Conservation (phyloP, 306 rosid species). For the Hylodesmum podocarpum region DNA sequence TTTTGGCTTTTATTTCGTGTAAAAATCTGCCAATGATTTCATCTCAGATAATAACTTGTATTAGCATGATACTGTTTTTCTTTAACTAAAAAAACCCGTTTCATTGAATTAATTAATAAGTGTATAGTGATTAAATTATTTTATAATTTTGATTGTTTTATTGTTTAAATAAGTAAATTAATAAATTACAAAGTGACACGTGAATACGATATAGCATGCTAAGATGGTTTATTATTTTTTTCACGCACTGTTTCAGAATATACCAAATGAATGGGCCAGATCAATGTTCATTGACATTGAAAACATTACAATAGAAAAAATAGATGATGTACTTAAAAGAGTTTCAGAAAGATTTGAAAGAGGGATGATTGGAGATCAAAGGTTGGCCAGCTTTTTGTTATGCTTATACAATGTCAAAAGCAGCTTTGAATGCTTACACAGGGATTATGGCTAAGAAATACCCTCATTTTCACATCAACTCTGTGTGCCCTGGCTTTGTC, state of each 20-base stretch:
- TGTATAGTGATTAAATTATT: background rate
- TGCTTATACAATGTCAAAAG: constrained; percentile 44
- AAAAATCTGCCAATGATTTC: background rate
- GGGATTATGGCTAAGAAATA: constrained; percentile 38
- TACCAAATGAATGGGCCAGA: too few relatives aligned
- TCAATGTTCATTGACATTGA: too few relatives aligned
- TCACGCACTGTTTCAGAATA: too few relatives aligned
- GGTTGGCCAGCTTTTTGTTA: constrained; percentile 39
- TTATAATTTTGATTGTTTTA: background rate
- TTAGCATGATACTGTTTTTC: background rate
- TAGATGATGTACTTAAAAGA: constrained; percentile 34
- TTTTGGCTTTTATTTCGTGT: background rate
- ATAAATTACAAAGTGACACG: background rate
- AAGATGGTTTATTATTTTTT: background rate
- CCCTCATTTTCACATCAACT: constrained; percentile 34
- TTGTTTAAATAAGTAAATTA: background rate
- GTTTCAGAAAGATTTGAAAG: constrained; percentile 39
- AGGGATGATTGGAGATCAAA: constrained; percentile 36
- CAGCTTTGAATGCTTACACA: constrained; percentile 48
- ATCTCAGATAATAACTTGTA: background rate
- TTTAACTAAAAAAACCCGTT: background rate
- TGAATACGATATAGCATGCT: background rate
- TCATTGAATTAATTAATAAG: background rate
- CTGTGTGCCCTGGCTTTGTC: constrained; percentile 48
- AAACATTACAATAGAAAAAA: too few relatives aligned